These are phyloP conservation scores for Pseudonitzschia delicatissima DNA, from an alignment of 108 stramenopile species.

Conservation along the genomic window DNA sequence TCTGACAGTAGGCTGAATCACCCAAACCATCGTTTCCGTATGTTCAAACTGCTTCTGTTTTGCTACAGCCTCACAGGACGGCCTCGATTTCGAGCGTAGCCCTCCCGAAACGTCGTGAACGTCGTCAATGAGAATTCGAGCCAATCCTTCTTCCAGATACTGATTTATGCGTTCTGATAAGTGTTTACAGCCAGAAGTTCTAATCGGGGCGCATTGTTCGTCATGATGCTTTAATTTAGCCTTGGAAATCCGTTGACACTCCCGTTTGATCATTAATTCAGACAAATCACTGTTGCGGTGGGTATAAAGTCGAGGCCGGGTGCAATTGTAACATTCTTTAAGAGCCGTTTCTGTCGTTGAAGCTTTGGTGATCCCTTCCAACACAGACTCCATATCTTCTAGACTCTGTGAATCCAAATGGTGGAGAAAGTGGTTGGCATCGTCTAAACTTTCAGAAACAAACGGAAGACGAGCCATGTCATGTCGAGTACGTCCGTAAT, in stretches of 20 bases:
- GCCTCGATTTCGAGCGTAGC: neutral
- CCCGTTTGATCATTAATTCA: neutral
- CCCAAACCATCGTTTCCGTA: conserved; percentile 9
- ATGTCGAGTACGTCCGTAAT: neutral
- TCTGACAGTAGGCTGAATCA: conserved; percentile 3
- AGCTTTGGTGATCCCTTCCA: conserved; percentile 8
- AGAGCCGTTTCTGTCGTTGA: conserved; percentile 4
- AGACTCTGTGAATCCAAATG: neutral
- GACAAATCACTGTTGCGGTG: conserved; percentile 7
- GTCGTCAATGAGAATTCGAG: neutral
- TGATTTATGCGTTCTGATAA: neutral
- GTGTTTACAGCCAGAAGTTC: neutral
- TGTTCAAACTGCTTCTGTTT: neutral
- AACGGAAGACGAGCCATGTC: neutral
- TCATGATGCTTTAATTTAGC: neutral
- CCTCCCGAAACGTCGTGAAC: neutral
- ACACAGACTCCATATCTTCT: conserved; percentile 9
- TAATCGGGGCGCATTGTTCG: neutral
- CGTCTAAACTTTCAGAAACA: neutral
- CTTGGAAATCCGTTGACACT: neutral
- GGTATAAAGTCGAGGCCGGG: neutral
- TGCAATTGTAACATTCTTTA: neutral
- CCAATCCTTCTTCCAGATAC: neutral
- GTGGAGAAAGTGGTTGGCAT: neutral
- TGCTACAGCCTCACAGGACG: neutral